Evolutionary conservation across 441 rosid genomes (phyloP).

Genomic region (Eruca vesicaria): DNA sequence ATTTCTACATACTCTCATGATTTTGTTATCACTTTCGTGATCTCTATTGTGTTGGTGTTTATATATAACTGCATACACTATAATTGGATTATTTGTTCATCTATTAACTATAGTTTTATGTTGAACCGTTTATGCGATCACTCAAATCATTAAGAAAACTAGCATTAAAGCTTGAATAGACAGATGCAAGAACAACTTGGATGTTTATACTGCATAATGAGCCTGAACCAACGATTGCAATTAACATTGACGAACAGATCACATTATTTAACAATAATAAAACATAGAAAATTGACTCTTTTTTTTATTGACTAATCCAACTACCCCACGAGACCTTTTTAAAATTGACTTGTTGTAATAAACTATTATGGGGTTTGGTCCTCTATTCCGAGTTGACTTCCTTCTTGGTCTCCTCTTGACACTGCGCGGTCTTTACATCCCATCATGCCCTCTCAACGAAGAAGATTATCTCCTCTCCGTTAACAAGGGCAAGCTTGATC

Average conservation of each 20-base stretch:
- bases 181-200: too few species aligned
- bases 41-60: too few species aligned
- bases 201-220: not conserved
- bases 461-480: constrained; percentile 4
- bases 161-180: too few species aligned
- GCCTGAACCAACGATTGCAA: not conserved
- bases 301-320: too few species aligned
- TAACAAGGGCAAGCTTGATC: not conserved
- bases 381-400: not conserved
- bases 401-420: not conserved
- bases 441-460: constrained; percentile 5
- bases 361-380: not conserved
- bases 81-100: too few species aligned
- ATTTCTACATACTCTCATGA: too few species aligned
- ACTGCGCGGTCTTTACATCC: not conserved
- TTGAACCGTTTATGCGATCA: too few species aligned
- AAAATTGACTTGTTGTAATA: not conserved
- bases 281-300: not conserved
- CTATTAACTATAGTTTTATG: too few species aligned
- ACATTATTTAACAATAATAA: not conserved
- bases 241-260: not conserved
- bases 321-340: too few species aligned
- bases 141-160: too few species aligned
- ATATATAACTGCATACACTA: too few species aligned
- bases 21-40: too few species aligned